Evolutionary conservation across 2,329 filamentous ascomycete genomes (phyloP).

Genomic region (Nemania serpens): DNA sequence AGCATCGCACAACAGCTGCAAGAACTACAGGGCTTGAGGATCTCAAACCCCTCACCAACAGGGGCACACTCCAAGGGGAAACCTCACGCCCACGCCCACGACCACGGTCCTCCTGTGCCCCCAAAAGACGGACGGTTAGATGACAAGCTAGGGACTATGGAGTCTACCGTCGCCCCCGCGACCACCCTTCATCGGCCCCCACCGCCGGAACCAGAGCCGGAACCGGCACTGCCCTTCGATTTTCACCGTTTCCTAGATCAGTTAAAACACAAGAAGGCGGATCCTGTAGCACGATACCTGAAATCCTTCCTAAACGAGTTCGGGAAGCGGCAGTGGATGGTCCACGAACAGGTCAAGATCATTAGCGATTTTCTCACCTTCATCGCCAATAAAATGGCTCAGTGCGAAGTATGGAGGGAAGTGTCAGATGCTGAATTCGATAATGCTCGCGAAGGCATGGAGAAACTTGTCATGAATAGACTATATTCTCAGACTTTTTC

Average conservation of each 20-base stretch:
- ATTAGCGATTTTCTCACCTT: slow-evolving; percentile 96
- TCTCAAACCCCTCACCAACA: slow-evolving; percentile 48
- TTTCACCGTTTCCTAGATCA: slow-evolving; percentile 98
- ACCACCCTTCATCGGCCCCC: slow-evolving; percentile 64
- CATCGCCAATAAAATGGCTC: slow-evolving; percentile 97
- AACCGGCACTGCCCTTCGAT: slow-evolving; percentile 88
- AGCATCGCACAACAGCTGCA: slow-evolving; percentile 55
- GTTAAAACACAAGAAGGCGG: slow-evolving; percentile 93
- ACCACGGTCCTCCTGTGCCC: slow-evolving; percentile 61
- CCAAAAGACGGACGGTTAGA: slow-evolving; percentile 62
- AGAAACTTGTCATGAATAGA: slow-evolving; percentile 98
- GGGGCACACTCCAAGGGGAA: slow-evolving; percentile 46
- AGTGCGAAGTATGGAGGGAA: slow-evolving; percentile 94
- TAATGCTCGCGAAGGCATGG: slow-evolving; percentile 98
- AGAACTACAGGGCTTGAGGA: slow-evolving; percentile 50
- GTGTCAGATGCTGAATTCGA: slow-evolving; percentile 97
- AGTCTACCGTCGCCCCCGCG: slow-evolving; percentile 52
- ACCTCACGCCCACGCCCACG: slow-evolving; percentile 39
- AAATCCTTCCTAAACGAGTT: slow-evolving; percentile 95
- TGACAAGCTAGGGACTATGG: slow-evolving; percentile 42
- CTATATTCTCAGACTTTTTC: slow-evolving; percentile 96
- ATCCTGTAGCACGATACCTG: slow-evolving; percentile 93
- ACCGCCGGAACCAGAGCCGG: slow-evolving; percentile 75
- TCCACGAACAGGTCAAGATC: slow-evolving; percentile 99
- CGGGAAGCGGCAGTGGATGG: slow-evolving; percentile 98